A percentile compares a stretch with the other conserved stretches of the same genome.
Evolutionary conservation across 108 stramenopile genomes (phyloP).

Genomic region (Cafeteria roenbergensis): DNA sequence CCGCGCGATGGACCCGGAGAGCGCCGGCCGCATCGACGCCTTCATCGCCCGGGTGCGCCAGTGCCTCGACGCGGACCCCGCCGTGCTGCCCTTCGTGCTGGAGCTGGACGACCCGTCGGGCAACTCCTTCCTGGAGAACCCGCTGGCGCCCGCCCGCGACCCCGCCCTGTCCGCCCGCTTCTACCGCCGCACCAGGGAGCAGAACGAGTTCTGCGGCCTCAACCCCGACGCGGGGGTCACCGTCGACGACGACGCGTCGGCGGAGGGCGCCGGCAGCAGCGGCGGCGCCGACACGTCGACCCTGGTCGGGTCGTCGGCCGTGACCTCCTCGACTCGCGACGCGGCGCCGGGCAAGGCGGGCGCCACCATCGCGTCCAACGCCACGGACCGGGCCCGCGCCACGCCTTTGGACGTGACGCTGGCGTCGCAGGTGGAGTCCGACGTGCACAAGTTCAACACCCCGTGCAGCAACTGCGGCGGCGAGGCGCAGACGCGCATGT

Average conservation of each 20-base stretch:
- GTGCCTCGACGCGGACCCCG: conserved; percentile 12
- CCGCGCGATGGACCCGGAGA: conserved; percentile 4
- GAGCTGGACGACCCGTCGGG: conserved; percentile 45
- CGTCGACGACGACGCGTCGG: conserved; percentile 19
- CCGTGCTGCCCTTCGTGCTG: conserved; percentile 28
- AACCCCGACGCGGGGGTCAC: conserved; percentile 19
- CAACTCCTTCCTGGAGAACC: conserved; percentile 51
- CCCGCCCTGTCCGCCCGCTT: conserved; percentile 14
- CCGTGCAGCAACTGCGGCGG: conserved; percentile 35
- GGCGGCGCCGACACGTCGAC: conserved; percentile 5
- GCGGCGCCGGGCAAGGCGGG: background rate
- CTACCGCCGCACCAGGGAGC: conserved; percentile 27
- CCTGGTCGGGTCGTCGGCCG: too few species aligned
- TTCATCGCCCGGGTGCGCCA: conserved; percentile 18
- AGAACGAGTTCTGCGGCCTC: conserved; percentile 15
- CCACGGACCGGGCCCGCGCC: background rate
- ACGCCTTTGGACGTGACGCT: background rate
- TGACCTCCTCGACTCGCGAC: too few species aligned
- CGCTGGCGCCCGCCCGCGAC: conserved; percentile 33
- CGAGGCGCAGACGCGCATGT: conserved; percentile 44
- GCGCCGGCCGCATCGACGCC: conserved; percentile 2
- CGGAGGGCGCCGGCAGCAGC: background rate
- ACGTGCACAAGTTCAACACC: background rate
- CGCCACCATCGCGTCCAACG: background rate
- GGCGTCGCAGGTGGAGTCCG: background rate